Base-by-base conservation (phyloP, 306 rosid genomes). In the Prunus padus region DNA sequence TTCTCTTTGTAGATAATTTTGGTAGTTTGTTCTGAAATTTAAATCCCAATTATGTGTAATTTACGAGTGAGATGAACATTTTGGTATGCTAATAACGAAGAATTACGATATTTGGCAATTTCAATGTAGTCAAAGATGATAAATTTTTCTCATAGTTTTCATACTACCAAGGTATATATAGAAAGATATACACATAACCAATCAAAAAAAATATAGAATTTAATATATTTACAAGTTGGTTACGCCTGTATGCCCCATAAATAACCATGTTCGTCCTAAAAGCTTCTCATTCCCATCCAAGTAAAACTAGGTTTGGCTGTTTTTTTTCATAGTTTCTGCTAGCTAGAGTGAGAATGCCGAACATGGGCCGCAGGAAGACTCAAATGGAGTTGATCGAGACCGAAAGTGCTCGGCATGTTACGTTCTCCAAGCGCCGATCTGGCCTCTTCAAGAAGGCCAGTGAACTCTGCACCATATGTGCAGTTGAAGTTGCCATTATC, bases 201-300 rank as follows among this genome's bases (percentile, higher is more conserved):
- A 42, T 50, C 8, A 14, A 13, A 49, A 64, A 26, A 50, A 13
- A 51, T 13, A 37, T 7, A 54, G 51, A 20, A 49, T 62, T 61
- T 15, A 46, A 13, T 31, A 51, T 44, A 65, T 65, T 74, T 28
- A 2, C 14, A 31, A 45, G 51, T 63, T 64, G 72, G 72, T 44
- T 73, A 28, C 26, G 37, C 69, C 25, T 46, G 28, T 11, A 47
- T 23, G 61, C 71, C 72, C 78, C 33, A 64, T 75, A 64, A 75
- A 64, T 25, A 4, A 2, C 14, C 33, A 30, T 11, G 13, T 51
- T 31, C 61, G 25, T 61, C 72, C 78, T n/a, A 19, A 8, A 56
- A 11, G 22, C 49, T 49, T 47, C 60, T 50, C 65, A 75, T 63
- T 60, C 13, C 70, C 45, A 25, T 61, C 37, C 22, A 20, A 74